A percentile compares a stretch with the other conserved stretches of the same genome.
Evolutionary conservation across 2,329 filamentous ascomycete species (phyloP).

Genomic region (Triangularia setosa): DNA sequence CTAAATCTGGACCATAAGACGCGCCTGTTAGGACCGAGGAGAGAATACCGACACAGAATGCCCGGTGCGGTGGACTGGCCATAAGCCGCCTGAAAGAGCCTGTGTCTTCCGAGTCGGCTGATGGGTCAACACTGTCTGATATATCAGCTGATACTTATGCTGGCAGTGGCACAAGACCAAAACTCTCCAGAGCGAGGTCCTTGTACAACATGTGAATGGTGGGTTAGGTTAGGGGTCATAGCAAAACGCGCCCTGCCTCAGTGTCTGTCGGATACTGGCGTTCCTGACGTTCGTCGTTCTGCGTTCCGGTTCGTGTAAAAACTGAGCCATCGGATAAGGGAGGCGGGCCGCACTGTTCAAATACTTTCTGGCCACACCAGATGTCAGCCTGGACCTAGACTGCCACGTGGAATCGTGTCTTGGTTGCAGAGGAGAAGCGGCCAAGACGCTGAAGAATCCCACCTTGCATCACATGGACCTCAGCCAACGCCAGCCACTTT

Average conservation of each 20-base stretch:
- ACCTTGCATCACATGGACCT: conserved; percentile 6
- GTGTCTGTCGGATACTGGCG: conserved; percentile 7
- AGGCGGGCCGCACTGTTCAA: conserved; percentile 16
- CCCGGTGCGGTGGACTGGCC: no score
- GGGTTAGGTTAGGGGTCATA: not conserved
- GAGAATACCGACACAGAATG: no score
- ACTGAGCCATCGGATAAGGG: conserved; percentile 13
- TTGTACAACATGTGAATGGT: not conserved
- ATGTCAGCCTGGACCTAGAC: not conserved
- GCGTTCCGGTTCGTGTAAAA: conserved; percentile 10
- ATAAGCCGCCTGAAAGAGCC: not conserved
- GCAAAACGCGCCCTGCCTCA: not conserved
- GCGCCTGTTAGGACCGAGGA: no score
- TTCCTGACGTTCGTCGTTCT: not conserved
- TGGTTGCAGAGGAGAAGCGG: not conserved
- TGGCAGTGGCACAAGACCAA: not conserved
- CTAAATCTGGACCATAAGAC: not conserved
- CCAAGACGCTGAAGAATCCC: not conserved
- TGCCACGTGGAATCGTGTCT: conserved; percentile 1
- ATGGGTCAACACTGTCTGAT: not conserved
- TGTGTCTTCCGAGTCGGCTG: not conserved
- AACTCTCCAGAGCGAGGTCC: not conserved
- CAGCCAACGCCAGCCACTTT: conserved; percentile 4
- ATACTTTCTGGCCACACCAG: not conserved
- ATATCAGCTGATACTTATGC: not conserved